Base-by-base conservation (phyloP, 106 monocot genomes). In the Dendrobium nobile region DNA sequence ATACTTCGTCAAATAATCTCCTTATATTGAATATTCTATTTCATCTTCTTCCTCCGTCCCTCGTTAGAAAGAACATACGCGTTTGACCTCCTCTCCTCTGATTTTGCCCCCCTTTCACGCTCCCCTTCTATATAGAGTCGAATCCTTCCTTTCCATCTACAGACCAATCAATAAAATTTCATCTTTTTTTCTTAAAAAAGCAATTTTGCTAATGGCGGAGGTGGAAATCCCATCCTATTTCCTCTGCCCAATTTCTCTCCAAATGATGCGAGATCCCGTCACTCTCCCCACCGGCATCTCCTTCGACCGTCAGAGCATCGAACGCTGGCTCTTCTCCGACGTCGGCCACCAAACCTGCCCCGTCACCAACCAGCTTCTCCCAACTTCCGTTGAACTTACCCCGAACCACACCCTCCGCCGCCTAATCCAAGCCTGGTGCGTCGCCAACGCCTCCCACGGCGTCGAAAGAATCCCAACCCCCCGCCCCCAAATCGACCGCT, bases 341-440 rank as follows among this genome's bases (percentile, higher is more conserved):
- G 0, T 27, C 74, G 10, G 51, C 9, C 56, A 73, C 59, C 10
- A 13, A 15, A 82, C 75, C 26, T 88, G 88, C 78, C 88, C 88
- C 5, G 77, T 84, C 16, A 86, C 85, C 20, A 87, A 84, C 2
- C 81, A 84, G 51, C 77, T 73, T 3, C 55, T 87, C 10, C 76
- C 48, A 2, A 17, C 48, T 22, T 24, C 75, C 72, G 33, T 41
- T 27, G 79, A 79, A 13, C 81, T 87, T 1, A 87, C 84, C 4
- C 88, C 89, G 0, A 92, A 92, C 85, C 89, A 87, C 84, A 92
- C 88, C 54, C 85, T 92, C 47, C 84, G 92, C 47, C 86, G 90
- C 20, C 79, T 92, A 4, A 90, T 88, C 68, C 92, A 92, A 48
- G 43, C 82, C 4, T 92, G 92, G 90, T 93, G 90, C 86, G 78